These are phyloP conservation scores for Cladosporium phlei DNA, from an alignment of 2,329 filamentous ascomycete species.

Conservation along the genomic window DNA sequence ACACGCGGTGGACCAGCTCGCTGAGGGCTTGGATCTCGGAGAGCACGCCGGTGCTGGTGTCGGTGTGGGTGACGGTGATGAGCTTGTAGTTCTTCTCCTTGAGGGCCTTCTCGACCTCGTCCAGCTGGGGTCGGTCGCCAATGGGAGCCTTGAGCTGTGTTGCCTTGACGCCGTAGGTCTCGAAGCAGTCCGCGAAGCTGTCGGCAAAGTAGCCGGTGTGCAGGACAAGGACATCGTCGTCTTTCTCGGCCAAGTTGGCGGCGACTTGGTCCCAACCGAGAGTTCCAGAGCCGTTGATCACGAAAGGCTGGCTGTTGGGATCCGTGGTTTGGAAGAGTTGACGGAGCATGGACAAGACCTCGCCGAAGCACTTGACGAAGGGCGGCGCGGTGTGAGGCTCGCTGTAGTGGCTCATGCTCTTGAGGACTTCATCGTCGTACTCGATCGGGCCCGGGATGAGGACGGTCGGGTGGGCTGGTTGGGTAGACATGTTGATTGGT, in stretches of 20 bases:
- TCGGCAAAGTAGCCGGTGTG: conserved; percentile 98
- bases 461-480: conserved; percentile 64
- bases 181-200: conserved; percentile 86
- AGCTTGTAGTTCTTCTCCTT: conserved; percentile 90
- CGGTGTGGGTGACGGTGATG: conserved; percentile 91
- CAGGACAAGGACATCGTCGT: conserved; percentile 85
- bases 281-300: conserved; percentile 91
- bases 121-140: conserved; percentile 78
- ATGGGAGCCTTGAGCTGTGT: conserved; percentile 87
- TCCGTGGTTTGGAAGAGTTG: conserved; percentile 91
- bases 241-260: conserved; percentile 85
- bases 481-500: conserved; percentile 50
- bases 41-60: conserved; percentile 93
- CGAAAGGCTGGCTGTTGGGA: conserved; percentile 78
- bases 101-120: conserved; percentile 82
- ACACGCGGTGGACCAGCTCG: conserved; percentile 77
- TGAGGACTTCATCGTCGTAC: conserved; percentile 93
- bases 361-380: conserved; percentile 87
- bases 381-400: conserved; percentile 88
- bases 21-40: conserved; percentile 83
- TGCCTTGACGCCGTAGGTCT: conserved; percentile 82
- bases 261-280: conserved; percentile 95
- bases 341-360: conserved; percentile 80
- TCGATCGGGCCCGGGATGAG: conserved; percentile 97
- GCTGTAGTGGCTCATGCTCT: conserved; percentile 92